phyloP scores from a whole-genome alignment of 2,329 filamentous ascomycete species.

The Fusarium phyllophilum region DNA sequence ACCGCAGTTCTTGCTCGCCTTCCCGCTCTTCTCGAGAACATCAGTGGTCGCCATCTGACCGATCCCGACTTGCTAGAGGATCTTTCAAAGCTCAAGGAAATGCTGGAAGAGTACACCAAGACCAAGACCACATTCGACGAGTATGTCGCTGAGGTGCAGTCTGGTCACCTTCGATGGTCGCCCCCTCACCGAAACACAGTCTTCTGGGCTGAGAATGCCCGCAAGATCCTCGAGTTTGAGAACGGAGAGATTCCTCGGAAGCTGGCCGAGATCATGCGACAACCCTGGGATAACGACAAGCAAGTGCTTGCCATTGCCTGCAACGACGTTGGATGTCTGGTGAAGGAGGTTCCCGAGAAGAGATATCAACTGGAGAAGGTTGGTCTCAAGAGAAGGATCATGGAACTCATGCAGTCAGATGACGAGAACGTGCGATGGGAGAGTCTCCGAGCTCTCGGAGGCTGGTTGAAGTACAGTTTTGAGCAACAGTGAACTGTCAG shows the following conservation, averaged over 20 bases:
- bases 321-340: conserved; percentile 89
- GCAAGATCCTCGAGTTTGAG: conserved; percentile 84
- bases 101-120: conserved; percentile 74
- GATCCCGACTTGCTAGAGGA: conserved; percentile 74
- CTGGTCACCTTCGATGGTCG: conserved; percentile 91
- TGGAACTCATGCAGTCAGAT: conserved; percentile 91
- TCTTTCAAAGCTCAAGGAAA: conserved; percentile 67
- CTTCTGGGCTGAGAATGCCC: conserved; percentile 93
- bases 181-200: conserved; percentile 86
- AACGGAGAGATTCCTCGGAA: conserved; percentile 82
- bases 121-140: conserved; percentile 85
- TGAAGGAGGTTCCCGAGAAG: conserved; percentile 90
- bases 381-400: conserved; percentile 85
- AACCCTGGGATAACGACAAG: conserved; percentile 81
- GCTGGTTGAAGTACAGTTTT: conserved; percentile 73
- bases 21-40: conserved; percentile 72
- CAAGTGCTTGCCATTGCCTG: conserved; percentile 92
- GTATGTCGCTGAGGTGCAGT: conserved; percentile 86
- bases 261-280: conserved; percentile 83
- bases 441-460: conserved; percentile 82
- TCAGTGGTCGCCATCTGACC: conserved; percentile 69
- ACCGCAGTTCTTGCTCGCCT: conserved; percentile 88
- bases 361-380: conserved; percentile 82
- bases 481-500: conserved; percentile 51
- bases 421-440: conserved; percentile 94